phyloP scores from a whole-genome alignment of 2,329 filamentous ascomycete genomes.

The Didymella segeticola region DNA sequence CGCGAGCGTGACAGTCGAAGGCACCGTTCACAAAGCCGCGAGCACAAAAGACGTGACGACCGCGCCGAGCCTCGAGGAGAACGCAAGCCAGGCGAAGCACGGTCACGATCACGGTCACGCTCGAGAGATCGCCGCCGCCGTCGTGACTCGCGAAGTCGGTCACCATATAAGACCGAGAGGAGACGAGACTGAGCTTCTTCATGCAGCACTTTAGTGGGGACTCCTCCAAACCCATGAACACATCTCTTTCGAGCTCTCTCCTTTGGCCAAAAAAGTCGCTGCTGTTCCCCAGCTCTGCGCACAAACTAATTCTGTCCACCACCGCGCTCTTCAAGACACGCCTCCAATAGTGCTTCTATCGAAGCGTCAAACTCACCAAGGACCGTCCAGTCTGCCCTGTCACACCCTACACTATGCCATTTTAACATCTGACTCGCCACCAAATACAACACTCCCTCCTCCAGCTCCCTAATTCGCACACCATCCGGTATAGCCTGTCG shows the following conservation, averaged over 20 bases:
- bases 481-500: slow-evolving; percentile 5
- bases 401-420: not conserved
- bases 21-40: slow-evolving; percentile 40
- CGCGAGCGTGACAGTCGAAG: slow-evolving; percentile 37
- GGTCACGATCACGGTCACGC: slow-evolving; percentile 22
- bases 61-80: slow-evolving; percentile 31
- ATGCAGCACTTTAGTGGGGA: too few relatives aligned
- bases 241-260: too few relatives aligned
- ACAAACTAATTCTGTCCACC: too few relatives aligned
- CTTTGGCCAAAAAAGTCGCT: too few relatives aligned
- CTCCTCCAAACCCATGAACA: too few relatives aligned
- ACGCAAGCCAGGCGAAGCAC: slow-evolving; percentile 30
- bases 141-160: slow-evolving; percentile 28
- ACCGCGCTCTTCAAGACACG: too few relatives aligned
- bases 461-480: not conserved
- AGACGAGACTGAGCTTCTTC: slow-evolving; percentile 21
- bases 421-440: not conserved
- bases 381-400: too few relatives aligned
- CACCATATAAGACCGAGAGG: slow-evolving; percentile 24
- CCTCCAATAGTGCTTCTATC: too few relatives aligned
- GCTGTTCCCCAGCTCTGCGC: too few relatives aligned
- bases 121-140: slow-evolving; percentile 24
- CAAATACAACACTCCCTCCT: slow-evolving; percentile 1
- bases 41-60: slow-evolving; percentile 34
- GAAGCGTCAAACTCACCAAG: too few relatives aligned